Percentiles rank a stretch among this genome's conserved stretches.
Evolutionary conservation across 2,329 filamentous ascomycete species (phyloP).

Genomic region (Xylaria sp.): DNA sequence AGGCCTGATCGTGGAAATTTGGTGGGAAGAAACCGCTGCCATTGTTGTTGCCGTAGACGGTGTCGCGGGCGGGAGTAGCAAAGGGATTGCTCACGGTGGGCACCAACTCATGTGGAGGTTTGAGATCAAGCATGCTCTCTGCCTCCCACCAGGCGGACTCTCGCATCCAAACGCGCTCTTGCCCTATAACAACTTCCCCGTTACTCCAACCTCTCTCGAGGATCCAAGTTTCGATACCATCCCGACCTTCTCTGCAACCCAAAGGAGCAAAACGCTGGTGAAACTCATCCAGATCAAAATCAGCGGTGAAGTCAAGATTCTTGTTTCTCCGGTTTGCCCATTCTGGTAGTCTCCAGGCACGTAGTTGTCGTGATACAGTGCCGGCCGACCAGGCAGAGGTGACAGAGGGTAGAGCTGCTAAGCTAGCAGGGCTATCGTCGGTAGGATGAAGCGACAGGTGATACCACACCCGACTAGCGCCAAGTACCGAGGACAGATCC

Average conservation of each 20-base stretch:
- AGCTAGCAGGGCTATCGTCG: constrained; percentile 80
- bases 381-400: constrained; percentile 94
- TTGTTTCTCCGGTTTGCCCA: constrained; percentile 96
- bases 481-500: constrained; percentile 78
- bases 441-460: constrained; percentile 92
- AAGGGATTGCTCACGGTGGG: constrained; percentile 47
- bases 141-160: constrained; percentile 98
- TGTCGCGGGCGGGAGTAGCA: constrained; percentile 69
- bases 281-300: constrained; percentile 96
- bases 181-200: constrained; percentile 90
- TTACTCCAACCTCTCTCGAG: constrained; percentile 98
- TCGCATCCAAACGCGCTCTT: constrained; percentile 94
- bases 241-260: constrained; percentile 88
- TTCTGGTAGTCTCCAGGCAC: constrained; percentile 92
- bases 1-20: constrained; percentile 68
- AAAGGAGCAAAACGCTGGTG: constrained; percentile 81
- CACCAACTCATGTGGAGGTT: constrained; percentile 66
- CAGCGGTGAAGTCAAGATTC: constrained; percentile 92
- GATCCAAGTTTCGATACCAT: constrained; percentile 94
- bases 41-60: constrained; percentile 74
- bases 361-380: constrained; percentile 89
- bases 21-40: constrained; percentile 77
- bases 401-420: constrained; percentile 77
- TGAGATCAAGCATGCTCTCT: constrained; percentile 93
- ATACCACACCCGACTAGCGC: constrained; percentile 93